phyloP scores from a whole-genome alignment of 225 moss, liverwort and hornwort genomes.

The Polytrichum formosum region DNA sequence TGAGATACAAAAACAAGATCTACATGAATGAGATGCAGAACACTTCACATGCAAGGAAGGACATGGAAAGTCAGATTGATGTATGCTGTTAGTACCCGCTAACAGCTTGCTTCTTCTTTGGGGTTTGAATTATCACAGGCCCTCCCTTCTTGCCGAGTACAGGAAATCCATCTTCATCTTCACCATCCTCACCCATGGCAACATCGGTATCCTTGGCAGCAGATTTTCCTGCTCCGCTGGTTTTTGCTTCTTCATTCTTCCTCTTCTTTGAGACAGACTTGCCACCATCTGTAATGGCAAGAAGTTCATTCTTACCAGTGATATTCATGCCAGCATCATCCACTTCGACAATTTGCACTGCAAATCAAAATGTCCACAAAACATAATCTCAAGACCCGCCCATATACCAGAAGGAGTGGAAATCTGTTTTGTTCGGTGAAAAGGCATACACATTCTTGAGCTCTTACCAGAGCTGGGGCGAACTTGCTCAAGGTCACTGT shows the following conservation, averaged over 20 bases:
- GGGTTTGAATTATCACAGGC: constrained; percentile 17
- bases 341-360: constrained; percentile 52
- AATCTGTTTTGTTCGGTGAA: too few species aligned
- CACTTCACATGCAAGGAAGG: too few species aligned
- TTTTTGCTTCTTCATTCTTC: constrained; percentile 35
- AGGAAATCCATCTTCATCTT: constrained; percentile 82
- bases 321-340: constrained; percentile 6
- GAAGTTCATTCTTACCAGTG: constrained; percentile 9
- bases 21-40: too few species aligned
- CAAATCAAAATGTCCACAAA: not conserved
- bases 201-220: constrained; percentile 24
- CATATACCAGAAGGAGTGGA: too few species aligned
- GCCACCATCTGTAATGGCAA: constrained; percentile 19
- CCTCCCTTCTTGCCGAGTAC: constrained; percentile 22
- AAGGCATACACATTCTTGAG: too few species aligned
- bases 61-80: too few species aligned
- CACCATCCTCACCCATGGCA: constrained; percentile 37
- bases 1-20: too few species aligned
- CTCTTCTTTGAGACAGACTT: constrained; percentile 34
- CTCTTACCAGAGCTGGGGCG: constrained; percentile 39
- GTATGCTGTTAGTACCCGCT: constrained; percentile 32
- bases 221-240: constrained; percentile 8
- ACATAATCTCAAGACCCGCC: not conserved
- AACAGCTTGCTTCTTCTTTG: constrained; percentile 45
- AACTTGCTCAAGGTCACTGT: constrained; percentile 29